phyloP scores from a whole-genome alignment of 257 asterid species.

The Jaltomata sinuosa region DNA sequence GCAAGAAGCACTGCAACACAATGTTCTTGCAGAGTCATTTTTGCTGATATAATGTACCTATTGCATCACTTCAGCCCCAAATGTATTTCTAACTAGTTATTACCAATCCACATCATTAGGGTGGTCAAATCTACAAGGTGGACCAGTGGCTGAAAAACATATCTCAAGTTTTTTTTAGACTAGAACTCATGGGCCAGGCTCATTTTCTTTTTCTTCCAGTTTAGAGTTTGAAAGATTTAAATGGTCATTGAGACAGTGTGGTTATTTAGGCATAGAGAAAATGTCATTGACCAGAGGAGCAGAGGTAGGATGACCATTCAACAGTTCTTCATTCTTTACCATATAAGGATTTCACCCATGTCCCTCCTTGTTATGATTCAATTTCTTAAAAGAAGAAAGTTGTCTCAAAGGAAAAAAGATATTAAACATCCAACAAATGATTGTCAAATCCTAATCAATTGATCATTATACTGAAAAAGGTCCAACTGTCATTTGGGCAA shows the following conservation, averaged over 20 bases:
- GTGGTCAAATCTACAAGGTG: neutral
- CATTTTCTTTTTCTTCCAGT: neutral
- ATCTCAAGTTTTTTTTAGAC: neutral
- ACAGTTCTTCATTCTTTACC: neutral
- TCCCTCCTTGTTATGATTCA: neutral
- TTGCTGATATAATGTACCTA: neutral
- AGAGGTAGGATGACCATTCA: neutral
- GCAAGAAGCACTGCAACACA: neutral
- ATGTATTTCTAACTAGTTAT: neutral
- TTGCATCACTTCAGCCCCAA: neutral
- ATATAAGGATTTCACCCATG: neutral
- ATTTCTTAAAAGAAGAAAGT: neutral
- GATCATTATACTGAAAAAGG: neutral
- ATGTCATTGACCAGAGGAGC: constrained; percentile 1
- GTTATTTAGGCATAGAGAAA: neutral
- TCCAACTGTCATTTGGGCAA: neutral
- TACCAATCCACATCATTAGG: neutral
- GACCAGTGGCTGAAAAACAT: neutral
- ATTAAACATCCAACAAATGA: neutral
- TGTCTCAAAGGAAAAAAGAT: neutral
- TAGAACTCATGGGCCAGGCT: neutral
- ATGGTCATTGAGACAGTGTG: neutral
- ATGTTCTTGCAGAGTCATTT: neutral
- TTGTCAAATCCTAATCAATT: neutral
- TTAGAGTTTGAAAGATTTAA: neutral